These are phyloP conservation scores for Calonectria pauciramosa DNA, from an alignment of 2,329 filamentous ascomycete genomes.

Conservation along the genomic window DNA sequence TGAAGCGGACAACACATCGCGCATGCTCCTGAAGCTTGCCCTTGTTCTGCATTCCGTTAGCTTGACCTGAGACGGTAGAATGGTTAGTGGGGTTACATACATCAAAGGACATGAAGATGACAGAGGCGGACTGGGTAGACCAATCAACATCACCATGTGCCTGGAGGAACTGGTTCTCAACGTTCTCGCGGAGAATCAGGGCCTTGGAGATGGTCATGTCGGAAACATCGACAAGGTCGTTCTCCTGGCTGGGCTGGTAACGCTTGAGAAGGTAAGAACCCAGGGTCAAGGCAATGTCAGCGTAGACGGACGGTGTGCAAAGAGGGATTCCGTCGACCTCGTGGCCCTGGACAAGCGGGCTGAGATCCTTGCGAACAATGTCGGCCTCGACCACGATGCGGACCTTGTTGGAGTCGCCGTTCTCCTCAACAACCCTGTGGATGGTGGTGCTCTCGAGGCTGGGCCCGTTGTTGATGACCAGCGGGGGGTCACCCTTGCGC, in stretches of 20 bases:
- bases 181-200: constrained; percentile 25
- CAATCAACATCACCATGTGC: constrained; percentile 38
- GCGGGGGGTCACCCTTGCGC: constrained; percentile 66
- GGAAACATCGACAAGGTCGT: constrained; percentile 33
- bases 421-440: constrained; percentile 34
- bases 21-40: constrained; percentile 32
- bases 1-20: constrained; percentile 30
- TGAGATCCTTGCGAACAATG: constrained; percentile 36
- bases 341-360: constrained; percentile 33
- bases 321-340: constrained; percentile 39
- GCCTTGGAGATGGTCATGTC: constrained; percentile 40
- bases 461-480: constrained; percentile 23
- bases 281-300: constrained; percentile 35
- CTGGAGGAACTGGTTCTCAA: constrained; percentile 26
- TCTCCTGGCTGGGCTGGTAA: constrained; percentile 26
- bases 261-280: constrained; percentile 32
- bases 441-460: constrained; percentile 38
- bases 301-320: constrained; percentile 36
- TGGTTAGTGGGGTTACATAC: not conserved
- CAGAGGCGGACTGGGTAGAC: not conserved
- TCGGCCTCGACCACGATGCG: constrained; percentile 37
- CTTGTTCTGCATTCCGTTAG: constrained; percentile 20
- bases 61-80: not conserved
- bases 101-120: constrained; percentile 40
- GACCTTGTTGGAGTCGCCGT: constrained; percentile 27